phyloP scores from a whole-genome alignment of 306 rosid species.

The Alnus rubra region DNA sequence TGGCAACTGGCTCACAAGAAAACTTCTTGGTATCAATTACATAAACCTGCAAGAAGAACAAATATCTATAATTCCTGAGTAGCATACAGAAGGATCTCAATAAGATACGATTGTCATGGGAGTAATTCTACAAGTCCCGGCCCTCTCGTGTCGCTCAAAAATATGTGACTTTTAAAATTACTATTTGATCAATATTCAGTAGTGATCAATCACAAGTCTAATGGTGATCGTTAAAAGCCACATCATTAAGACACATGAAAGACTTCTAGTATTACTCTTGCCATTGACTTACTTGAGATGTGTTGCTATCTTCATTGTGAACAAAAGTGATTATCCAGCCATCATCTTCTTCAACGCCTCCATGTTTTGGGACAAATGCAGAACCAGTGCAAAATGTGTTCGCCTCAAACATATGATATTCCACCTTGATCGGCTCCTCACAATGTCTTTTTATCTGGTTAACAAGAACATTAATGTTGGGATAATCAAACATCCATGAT shows the following conservation, averaged over 20 bases:
- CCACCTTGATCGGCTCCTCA: constrained; percentile 43
- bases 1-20: constrained; percentile 45
- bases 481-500: not conserved
- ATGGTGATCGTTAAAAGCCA: too few species aligned
- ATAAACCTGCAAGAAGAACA: constrained; percentile 41
- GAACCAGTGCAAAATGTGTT: constrained; percentile 63
- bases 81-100: not conserved
- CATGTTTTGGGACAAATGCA: constrained; percentile 52
- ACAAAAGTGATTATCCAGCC: constrained; percentile 76
- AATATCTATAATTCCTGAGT: not conserved
- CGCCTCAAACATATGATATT: constrained; percentile 59
- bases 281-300: constrained; percentile 38
- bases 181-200: too few species aligned
- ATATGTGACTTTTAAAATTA: too few species aligned
- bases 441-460: constrained; percentile 31
- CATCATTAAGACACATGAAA: too few species aligned
- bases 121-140: too few species aligned
- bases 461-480: not conserved
- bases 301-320: constrained; percentile 63
- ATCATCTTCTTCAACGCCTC: constrained; percentile 65
- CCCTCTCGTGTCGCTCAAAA: too few species aligned
- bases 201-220: too few species aligned
- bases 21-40: constrained; percentile 56
- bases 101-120: not conserved
- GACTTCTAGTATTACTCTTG: too few species aligned